Base-by-base conservation (phyloP, 306 rosid species). In the Pachyrhizus erosus region DNA sequence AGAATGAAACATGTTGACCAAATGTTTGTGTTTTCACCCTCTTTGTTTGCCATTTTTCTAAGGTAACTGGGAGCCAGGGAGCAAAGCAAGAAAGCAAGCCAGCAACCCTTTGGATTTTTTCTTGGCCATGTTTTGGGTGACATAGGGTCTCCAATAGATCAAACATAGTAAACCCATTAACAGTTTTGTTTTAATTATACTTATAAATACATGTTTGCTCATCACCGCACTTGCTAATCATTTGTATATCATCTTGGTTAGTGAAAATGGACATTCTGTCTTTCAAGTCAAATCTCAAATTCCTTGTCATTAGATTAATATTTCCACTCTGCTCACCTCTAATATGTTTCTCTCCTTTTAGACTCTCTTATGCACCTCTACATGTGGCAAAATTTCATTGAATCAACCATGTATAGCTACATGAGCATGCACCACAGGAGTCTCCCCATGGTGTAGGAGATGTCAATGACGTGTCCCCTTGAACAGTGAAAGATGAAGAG, bases 111-210 rank as follows among this genome's bases (percentile, higher is more conserved):
- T 73, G 68, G 89, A 84, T 89, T 80, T 85, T 86, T 90, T 86
- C 87, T 85, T 89, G 93, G 84, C 76, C 88, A 87, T 94, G 98
- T 90, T 91, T 84, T 92, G 87, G 97, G 98, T 85, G 94, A 94
- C 98, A 92, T 6, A 72, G n/a, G n/a, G n/a, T n/a, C n/a, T n/a
- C n/a, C n/a, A n/a, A n/a, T n/a, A n/a, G n/a, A n/a, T n/a, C n/a
- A n/a, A n/a, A n/a, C n/a, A 48, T 55, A 77, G n/a, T n/a, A 82
- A 77, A 5, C 68, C 79, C 76, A 80, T 85, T 82, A 89, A 73
- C 79, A 79, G 76, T 81, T 72, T 70, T 55, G 33, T 70, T 86
- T 81, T 64, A 46, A 75, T 60, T 52, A 69, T 68, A 31, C 15
- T 61, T 10, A 58, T 58, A 58, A 39, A 70, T 69, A 45, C 52